Evolutionary conservation across 306 rosid species (phyloP), one percentile per base, ranked within the genome.

Genomic region (Prunus davidiana): DNA sequence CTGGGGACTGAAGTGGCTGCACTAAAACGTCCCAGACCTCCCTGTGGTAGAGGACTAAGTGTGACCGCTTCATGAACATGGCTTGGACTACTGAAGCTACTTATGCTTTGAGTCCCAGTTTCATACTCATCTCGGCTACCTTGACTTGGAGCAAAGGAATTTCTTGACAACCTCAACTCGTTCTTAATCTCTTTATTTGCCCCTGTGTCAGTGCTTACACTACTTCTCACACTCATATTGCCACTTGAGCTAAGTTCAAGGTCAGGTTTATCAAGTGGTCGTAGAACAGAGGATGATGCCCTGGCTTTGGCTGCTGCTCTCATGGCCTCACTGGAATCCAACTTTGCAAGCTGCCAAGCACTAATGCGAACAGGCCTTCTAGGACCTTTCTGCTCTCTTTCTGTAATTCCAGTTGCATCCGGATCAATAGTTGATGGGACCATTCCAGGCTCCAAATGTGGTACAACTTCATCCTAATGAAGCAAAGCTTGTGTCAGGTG

Each of bases 371-470:
- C 89, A 47, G 96, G 89, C 84, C 87, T 88, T 88, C 89, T 92
- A 0, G 91, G 92, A 72, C 78, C 74, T 74, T 78, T 95, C 69
- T 74, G 92, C 62, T 86, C 96, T 81, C 93, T 83, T 77, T 95
- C 98, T 56, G 88, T 83, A 24, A 74, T 78, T 71, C 93, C 98
- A 65, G 93, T 80, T 45, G 97, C 97, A 79, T 95, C 98, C 38
- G 98, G 98, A 84, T 95, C 98, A 58, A 95, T 84, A 43, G 98
- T 95, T 45, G 98, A 95, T 14, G 97, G 98, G 46, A 90, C 80
- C 98, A 90, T 95, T 84, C 98, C 96, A 22, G 98, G 98, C 84
- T 95, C 98, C 90, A 95, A 86, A 84, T 95, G 98, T 78, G 98
- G 98, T 71, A 95, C 82, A 71, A 92, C 98, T 91, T 95, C 97